Percentiles rank a stretch among this genome's conserved stretches.
These are phyloP conservation scores for Auriscalpium vulgare DNA, from an alignment of 768 basidiomycete species.

Conservation along the genomic window DNA sequence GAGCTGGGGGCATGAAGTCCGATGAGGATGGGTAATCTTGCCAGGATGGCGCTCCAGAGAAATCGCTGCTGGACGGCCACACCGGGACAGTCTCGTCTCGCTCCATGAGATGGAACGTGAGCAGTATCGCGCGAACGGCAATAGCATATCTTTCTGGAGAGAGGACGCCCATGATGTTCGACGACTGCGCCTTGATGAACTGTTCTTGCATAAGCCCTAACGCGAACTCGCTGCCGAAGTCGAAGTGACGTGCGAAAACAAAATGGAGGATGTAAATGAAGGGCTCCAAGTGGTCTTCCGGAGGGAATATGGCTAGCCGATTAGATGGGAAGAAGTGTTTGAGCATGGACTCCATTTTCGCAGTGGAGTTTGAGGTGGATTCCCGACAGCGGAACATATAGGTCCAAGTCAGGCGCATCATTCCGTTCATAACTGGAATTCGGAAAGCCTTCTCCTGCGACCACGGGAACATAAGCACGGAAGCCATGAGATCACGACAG, in stretches of 20 bases:
- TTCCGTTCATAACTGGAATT: conserved; percentile 68
- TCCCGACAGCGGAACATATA: conserved; percentile 94
- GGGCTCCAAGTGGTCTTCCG: conserved; percentile 71
- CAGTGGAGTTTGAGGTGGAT: conserved; percentile 68
- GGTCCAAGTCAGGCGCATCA: conserved; percentile 82
- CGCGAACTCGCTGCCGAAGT: conserved; percentile 77
- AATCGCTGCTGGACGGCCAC: conserved; percentile 77
- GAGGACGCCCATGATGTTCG: conserved; percentile 34
- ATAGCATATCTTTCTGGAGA: conserved; percentile 70
- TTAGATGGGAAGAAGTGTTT: conserved; percentile 76
- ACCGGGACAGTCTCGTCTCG: conserved; percentile 58
- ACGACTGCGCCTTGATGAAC: conserved; percentile 33
- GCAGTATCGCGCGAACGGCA: conserved; percentile 67
- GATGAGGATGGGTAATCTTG: conserved; percentile 69
- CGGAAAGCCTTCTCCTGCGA: conserved; percentile 75
- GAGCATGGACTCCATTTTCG: conserved; percentile 66
- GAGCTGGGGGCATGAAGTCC: conserved; percentile 45
- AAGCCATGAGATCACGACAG: too few relatives aligned
- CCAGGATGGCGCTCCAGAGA: conserved; percentile 42
- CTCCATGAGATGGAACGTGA: conserved; percentile 66
- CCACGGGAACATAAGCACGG: background rate
- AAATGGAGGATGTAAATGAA: conserved; percentile 78
- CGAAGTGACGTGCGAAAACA: conserved; percentile 74
- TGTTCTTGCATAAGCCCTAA: conserved; percentile 75
- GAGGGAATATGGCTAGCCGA: conserved; percentile 48